These are phyloP conservation scores for Cystobasidium tubakii DNA, from an alignment of 768 basidiomycete genomes.

Conservation along the genomic window DNA sequence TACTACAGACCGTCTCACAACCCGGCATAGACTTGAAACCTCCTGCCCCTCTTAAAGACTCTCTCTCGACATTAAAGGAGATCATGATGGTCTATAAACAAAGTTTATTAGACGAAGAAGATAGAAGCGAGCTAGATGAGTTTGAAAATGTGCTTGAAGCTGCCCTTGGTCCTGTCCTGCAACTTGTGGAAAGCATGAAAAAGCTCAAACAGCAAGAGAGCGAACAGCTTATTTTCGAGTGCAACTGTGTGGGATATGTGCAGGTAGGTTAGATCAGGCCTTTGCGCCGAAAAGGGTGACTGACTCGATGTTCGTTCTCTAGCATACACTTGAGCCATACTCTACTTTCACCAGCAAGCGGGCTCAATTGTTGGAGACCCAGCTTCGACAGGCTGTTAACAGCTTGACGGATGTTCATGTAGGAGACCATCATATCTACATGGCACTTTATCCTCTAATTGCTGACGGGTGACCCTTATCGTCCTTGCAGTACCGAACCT, in stretches of 20 bases:
- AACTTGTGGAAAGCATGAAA: constrained; percentile 64
- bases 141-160: constrained; percentile 73
- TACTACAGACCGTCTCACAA: constrained; percentile 54
- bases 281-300: neutral
- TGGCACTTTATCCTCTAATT: too few relatives aligned
- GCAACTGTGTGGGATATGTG: constrained; percentile 79
- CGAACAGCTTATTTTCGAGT: constrained; percentile 74
- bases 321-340: constrained; percentile 65
- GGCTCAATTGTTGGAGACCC: constrained; percentile 56
- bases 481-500: constrained; percentile 48
- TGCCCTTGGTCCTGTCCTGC: constrained; percentile 75
- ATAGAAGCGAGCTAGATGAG: constrained; percentile 46
- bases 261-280: constrained; percentile 56
- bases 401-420: constrained; percentile 77
- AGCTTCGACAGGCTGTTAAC: constrained; percentile 61
- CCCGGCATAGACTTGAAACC: constrained; percentile 65
- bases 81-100: constrained; percentile 83
- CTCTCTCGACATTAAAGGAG: constrained; percentile 75
- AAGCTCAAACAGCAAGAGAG: constrained; percentile 59
- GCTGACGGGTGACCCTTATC: neutral
- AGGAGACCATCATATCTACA: too few relatives aligned
- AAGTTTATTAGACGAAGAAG: constrained; percentile 62
- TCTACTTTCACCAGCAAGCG: constrained; percentile 62
- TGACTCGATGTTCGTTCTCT: constrained; percentile 32
- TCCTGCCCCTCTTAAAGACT: constrained; percentile 72